phyloP scores from a whole-genome alignment of 2,329 filamentous ascomycete species.

The Monosporascus ibericus region DNA sequence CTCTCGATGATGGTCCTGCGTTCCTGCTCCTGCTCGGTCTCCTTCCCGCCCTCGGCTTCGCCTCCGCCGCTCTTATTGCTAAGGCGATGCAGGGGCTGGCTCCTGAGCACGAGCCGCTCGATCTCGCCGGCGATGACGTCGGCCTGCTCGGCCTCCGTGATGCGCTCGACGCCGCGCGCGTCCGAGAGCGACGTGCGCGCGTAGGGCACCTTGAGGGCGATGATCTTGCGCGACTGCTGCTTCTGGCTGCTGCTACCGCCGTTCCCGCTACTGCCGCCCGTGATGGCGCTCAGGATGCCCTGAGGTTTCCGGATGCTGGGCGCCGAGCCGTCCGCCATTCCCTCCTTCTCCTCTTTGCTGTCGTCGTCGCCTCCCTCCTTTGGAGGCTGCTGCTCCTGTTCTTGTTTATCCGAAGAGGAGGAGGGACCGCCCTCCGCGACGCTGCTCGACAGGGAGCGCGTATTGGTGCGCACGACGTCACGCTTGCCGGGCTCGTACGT shows the following conservation, averaged over 20 bases:
- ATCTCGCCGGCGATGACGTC: conserved; percentile 70
- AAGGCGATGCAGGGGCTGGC: conserved; percentile 27
- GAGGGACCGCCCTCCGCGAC: conserved; percentile 25
- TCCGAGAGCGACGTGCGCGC: conserved; percentile 49
- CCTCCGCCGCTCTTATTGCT: too few species aligned
- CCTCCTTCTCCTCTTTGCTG: neutral
- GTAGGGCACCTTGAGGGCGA: conserved; percentile 53
- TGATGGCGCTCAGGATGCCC: conserved; percentile 16
- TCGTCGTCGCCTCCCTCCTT: neutral
- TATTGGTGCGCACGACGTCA: conserved; percentile 76
- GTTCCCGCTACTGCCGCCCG: conserved; percentile 2
- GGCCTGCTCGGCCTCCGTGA: conserved; percentile 51
- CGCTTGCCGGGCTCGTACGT: conserved; percentile 66
- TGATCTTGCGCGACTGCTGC: conserved; percentile 28
- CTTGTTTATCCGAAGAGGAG: conserved; percentile 14
- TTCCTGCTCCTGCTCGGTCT: conserved; percentile 1
- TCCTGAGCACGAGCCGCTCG: conserved; percentile 55
- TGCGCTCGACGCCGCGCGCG: conserved; percentile 37
- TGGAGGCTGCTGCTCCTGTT: neutral
- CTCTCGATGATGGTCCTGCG: conserved; percentile 43
- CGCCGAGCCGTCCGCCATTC: conserved; percentile 3
- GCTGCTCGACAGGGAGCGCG: conserved; percentile 64
- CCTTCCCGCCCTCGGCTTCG: conserved; percentile 15
- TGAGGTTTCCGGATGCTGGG: conserved; percentile 14
- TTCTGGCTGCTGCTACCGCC: conserved; percentile 19